A percentile compares a stretch with the other conserved stretches of the same genome.
Evolutionary conservation across 2,329 filamentous ascomycete species (phyloP).

Genomic region (Aspergillus ruber): DNA sequence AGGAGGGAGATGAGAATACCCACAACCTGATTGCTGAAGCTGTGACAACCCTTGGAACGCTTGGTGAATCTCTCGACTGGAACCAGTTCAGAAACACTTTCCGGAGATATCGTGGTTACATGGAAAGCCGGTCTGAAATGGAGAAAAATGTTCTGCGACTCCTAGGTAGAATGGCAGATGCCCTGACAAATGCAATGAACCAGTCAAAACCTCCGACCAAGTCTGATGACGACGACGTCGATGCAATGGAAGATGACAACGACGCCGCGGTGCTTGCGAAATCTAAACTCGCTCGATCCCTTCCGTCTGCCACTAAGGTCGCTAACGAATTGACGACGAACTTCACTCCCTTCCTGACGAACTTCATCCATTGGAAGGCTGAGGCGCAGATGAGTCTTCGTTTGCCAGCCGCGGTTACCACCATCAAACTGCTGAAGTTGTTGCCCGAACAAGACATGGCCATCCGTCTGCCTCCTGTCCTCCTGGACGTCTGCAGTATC

Average conservation of each 20-base stretch:
- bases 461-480: slow-evolving; percentile 68
- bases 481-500: slow-evolving; percentile 90
- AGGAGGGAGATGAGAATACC: slow-evolving; percentile 66
- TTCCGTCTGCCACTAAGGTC: slow-evolving; percentile 63
- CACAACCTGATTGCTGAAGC: slow-evolving; percentile 83
- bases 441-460: slow-evolving; percentile 68
- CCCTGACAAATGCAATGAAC: slow-evolving; percentile 54
- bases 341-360: slow-evolving; percentile 72
- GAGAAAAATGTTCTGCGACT: slow-evolving; percentile 83
- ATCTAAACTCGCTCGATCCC: slow-evolving; percentile 53
- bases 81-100: slow-evolving; percentile 81
- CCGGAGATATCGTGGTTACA: slow-evolving; percentile 73
- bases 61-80: slow-evolving; percentile 79
- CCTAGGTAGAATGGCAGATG: slow-evolving; percentile 73
- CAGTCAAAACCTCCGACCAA: slow-evolving; percentile 14
- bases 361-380: slow-evolving; percentile 87
- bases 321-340: slow-evolving; percentile 64
- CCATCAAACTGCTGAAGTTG: slow-evolving; percentile 78
- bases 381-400: slow-evolving; percentile 90
- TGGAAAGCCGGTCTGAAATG: slow-evolving; percentile 71
- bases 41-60: slow-evolving; percentile 67
- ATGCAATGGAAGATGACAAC: slow-evolving; percentile 19
- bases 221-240: slow-evolving; percentile 11
- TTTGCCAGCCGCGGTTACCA: slow-evolving; percentile 80
- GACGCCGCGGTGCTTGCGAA: slow-evolving; percentile 25